phyloP scores from a whole-genome alignment of 1,284 basidiomycete species.

The Ceratobasidium sp. region DNA sequence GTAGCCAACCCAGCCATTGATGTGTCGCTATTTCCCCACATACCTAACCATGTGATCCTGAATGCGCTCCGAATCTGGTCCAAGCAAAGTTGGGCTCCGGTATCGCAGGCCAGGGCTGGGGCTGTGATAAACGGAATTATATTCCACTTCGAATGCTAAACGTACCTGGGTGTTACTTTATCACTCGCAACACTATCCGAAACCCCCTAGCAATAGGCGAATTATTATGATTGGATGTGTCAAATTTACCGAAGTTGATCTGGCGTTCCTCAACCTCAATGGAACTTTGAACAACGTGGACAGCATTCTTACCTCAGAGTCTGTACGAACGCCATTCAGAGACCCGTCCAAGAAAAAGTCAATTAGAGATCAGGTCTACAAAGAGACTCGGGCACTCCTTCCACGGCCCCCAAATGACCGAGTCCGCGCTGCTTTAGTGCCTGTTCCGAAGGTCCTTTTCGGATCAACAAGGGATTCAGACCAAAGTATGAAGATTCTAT shows the following conservation, averaged over 20 bases:
- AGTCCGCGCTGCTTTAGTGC: neutral
- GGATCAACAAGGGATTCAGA: neutral
- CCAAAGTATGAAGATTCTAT: neutral
- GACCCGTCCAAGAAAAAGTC: neutral
- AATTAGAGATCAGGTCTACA: neutral
- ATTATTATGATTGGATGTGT: constrained; percentile 24
- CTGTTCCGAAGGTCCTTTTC: constrained; percentile 3
- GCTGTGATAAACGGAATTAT: neutral
- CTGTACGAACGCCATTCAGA: neutral
- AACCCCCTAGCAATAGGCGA: constrained; percentile 13
- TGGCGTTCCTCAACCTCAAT: neutral
- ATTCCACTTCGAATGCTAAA: constrained; percentile 22
- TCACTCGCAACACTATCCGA: constrained; percentile 22
- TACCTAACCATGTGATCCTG: constrained; percentile 10
- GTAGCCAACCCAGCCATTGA: constrained; percentile 32
- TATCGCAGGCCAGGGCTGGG: neutral
- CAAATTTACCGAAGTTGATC: constrained; percentile 1
- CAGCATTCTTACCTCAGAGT: constrained; percentile 13
- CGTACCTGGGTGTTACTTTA: constrained; percentile 20
- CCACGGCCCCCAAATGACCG: constrained; percentile 13
- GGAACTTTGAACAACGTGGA: constrained; percentile 23
- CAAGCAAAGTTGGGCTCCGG: constrained; percentile 16
- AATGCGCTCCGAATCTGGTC: constrained; percentile 21
- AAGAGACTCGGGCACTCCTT: neutral
- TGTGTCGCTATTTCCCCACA: constrained; percentile 10